phyloP scores from a whole-genome alignment of 768 basidiomycete genomes.

The Postia placenta region DNA sequence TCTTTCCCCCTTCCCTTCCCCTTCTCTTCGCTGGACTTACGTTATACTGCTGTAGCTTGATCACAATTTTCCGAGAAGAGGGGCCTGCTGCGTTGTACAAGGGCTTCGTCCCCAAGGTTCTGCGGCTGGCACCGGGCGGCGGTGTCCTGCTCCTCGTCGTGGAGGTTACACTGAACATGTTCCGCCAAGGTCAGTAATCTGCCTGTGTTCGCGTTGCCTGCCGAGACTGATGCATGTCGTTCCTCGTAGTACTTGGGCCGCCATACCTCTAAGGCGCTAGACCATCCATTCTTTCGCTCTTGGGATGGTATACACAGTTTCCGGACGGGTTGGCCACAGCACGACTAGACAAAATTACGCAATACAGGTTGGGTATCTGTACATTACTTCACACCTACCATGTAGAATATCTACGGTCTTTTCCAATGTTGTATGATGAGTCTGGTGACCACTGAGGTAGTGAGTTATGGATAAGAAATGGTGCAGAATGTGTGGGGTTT shows the following conservation, averaged over 20 bases:
- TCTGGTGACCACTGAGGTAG: too few species aligned
- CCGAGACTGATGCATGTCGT: not conserved
- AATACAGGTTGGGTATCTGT: not conserved
- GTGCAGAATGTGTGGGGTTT: too few species aligned
- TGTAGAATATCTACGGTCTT: not conserved
- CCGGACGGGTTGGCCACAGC: too few species aligned
- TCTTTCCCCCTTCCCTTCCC: not conserved
- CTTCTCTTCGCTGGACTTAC: not conserved
- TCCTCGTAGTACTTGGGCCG: slow-evolving; percentile 19
- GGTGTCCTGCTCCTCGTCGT: slow-evolving; percentile 93
- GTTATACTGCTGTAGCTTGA: slow-evolving; percentile 33
- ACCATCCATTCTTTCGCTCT: too few species aligned
- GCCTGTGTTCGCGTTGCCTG: not conserved
- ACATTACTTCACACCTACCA: not conserved
- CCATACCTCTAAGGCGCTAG: slow-evolving; percentile 17
- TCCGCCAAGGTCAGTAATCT: slow-evolving; percentile 53
- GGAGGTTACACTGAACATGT: slow-evolving; percentile 73
- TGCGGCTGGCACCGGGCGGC: slow-evolving; percentile 92
- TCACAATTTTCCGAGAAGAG: slow-evolving; percentile 81
- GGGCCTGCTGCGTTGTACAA: slow-evolving; percentile 85
- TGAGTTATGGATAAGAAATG: too few species aligned
- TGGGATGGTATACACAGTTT: too few species aligned
- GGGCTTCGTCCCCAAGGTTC: slow-evolving; percentile 92
- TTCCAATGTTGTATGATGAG: not conserved
- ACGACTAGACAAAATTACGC: not conserved